A percentile compares a stretch with the other conserved stretches of the same genome.
Evolutionary conservation across 106 monocot species (phyloP).

Genomic region (Alisma plantagoaquatica): DNA sequence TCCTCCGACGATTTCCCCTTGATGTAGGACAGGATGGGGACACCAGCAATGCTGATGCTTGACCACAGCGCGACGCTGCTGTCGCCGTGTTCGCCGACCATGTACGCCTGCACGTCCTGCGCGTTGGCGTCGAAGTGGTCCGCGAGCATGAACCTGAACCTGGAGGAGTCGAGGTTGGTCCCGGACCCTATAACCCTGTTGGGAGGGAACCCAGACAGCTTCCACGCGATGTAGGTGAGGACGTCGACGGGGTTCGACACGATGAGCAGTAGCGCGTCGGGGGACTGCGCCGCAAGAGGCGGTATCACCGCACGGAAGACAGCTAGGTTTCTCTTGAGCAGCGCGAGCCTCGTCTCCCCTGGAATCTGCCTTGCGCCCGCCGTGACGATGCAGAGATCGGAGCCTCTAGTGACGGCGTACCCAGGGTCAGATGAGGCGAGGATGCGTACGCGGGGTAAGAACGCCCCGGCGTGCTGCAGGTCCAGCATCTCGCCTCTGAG

Average conservation of each 20-base stretch:
- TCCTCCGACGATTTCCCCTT: too few relatives aligned
- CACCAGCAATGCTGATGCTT: background rate
- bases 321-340: background rate
- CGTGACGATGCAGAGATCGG: background rate
- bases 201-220: background rate
- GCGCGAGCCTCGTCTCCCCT: background rate
- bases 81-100: background rate
- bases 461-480: background rate
- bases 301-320: background rate
- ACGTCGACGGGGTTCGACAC: background rate
- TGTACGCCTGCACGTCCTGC: background rate
- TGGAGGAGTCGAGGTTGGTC: too few relatives aligned
- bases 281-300: background rate
- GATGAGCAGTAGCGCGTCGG: background rate
- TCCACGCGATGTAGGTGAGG: background rate
- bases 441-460: background rate
- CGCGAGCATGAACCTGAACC: too few relatives aligned
- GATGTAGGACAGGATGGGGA: too few relatives aligned
- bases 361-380: background rate
- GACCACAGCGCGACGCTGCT: background rate
- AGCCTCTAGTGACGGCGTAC: background rate
- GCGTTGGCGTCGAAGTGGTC: too few relatives aligned
- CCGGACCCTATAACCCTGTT: background rate
- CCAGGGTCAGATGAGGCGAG: background rate
- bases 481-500: background rate